Percentiles rank a stretch among this genome's conserved stretches.
Conservation (phyloP, 441 rosid genomes). For the Populus trichocarpa region DNA sequence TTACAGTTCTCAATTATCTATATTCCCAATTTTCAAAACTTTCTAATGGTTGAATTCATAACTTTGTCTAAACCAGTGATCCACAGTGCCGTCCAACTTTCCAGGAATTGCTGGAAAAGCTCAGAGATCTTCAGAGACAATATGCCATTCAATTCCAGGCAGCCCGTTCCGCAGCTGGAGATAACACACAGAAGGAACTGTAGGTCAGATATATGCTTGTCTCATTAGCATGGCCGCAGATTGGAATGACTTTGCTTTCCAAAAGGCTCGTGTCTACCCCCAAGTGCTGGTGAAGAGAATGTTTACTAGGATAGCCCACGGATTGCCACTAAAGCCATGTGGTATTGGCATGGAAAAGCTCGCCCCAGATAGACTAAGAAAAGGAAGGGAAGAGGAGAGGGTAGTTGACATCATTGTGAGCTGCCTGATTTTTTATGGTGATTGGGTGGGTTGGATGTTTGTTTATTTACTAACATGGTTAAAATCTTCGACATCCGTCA, state of each 20-base stretch:
- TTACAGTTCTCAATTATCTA: not conserved
- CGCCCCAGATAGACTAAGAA: slow-evolving; percentile 3
- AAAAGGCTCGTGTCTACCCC: not conserved
- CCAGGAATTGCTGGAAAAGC: slow-evolving; percentile 82
- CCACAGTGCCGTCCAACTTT: slow-evolving; percentile 69
- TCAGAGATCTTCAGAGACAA: slow-evolving; percentile 78
- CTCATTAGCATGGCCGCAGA: slow-evolving; percentile 11
- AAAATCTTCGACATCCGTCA: slow-evolving; percentile 19
- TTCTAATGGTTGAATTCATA: slow-evolving; percentile 16
- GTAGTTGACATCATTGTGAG: slow-evolving; percentile 28
- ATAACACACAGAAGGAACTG: slow-evolving; percentile 43
- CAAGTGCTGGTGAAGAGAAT: slow-evolving; percentile 12
- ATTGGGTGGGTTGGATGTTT: slow-evolving; percentile 11
- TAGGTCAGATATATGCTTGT: slow-evolving; percentile 5
- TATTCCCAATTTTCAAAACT: not conserved
- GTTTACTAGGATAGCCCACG: slow-evolving; percentile 15
- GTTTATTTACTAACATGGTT: slow-evolving; percentile 19
- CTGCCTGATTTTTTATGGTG: slow-evolving; percentile 16
- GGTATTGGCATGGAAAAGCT: slow-evolving; percentile 11
- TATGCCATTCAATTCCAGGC: slow-evolving; percentile 62
- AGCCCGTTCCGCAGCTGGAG: slow-evolving; percentile 51
- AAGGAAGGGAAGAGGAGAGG: not conserved
- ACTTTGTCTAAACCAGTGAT: slow-evolving; percentile 48
- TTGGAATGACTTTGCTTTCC: slow-evolving; percentile 4
- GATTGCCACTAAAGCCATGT: slow-evolving; percentile 5